Percentiles rank a stretch among this genome's conserved stretches.
Conservation (phyloP, 306 rosid species). For the Parietaria judaica region DNA sequence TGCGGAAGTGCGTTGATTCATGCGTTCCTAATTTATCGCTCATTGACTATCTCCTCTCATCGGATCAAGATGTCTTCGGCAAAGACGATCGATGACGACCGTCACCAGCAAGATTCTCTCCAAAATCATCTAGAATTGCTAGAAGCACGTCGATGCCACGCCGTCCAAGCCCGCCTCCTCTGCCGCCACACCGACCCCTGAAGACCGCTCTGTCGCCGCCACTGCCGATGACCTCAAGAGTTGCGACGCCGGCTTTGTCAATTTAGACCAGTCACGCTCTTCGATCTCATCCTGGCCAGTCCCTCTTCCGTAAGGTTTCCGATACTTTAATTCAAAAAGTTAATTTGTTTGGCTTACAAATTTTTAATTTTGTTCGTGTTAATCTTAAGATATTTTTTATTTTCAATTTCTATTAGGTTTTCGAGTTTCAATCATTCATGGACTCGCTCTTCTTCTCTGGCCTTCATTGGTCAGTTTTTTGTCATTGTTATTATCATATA, state of each 20-base stretch:
- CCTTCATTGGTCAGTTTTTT: no score
- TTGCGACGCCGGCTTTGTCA: constrained; percentile 48
- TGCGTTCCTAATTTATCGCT: no score
- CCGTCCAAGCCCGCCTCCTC: constrained; percentile 22
- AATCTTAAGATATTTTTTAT: no score
- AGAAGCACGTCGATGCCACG: constrained; percentile 43
- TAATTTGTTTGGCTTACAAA: no score
- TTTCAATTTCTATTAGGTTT: no score
- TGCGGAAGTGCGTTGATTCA: no score
- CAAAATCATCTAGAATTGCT: constrained; percentile 53
- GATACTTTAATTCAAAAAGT: background rate
- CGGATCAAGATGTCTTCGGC: no score
- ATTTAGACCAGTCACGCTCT: constrained; percentile 51
- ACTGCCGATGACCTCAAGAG: constrained; percentile 38
- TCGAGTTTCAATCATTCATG: no score
- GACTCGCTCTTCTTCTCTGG: no score
- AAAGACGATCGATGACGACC: constrained; percentile 42
- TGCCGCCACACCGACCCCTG: constrained; percentile 32
- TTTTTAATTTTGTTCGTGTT: no score
- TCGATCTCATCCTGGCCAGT: constrained; percentile 54
- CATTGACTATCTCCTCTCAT: no score
- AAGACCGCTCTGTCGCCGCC: constrained; percentile 31
- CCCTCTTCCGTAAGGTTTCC: background rate
- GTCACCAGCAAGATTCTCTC: constrained; percentile 57
- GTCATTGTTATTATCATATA: no score